Percentiles rank a stretch among this genome's conserved stretches.
phyloP scores from a whole-genome alignment of 331 rosid genomes.

The Arachis monticola region DNA sequence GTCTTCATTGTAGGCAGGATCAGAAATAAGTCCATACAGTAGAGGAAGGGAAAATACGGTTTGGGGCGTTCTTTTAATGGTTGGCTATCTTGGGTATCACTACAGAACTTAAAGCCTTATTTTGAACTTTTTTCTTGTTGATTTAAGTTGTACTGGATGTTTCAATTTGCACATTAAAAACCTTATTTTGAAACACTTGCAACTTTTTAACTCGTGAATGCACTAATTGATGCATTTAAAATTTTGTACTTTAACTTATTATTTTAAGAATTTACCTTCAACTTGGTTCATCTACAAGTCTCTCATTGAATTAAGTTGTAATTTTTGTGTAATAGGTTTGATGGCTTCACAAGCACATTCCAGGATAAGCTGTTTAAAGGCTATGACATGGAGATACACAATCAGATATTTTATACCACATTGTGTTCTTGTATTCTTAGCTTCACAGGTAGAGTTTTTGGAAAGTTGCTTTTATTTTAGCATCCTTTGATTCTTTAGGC shows the following conservation, averaged over 20 bases:
- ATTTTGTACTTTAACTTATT: slow-evolving; percentile 19
- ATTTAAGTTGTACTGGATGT: slow-evolving; percentile 25
- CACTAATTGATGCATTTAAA: not conserved
- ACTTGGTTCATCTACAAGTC: slow-evolving; percentile 17
- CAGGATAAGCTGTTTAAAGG: slow-evolving; percentile 96
- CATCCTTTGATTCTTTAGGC: slow-evolving; percentile 24
- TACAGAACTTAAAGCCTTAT: slow-evolving; percentile 28
- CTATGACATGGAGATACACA: slow-evolving; percentile 97
- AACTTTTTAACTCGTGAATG: slow-evolving; percentile 27
- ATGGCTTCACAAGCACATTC: slow-evolving; percentile 97
- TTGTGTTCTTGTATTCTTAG: slow-evolving; percentile 90
- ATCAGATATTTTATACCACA: slow-evolving; percentile 94
- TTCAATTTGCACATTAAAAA: slow-evolving; percentile 22
- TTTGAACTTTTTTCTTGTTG: slow-evolving; percentile 16
- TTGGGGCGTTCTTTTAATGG: slow-evolving; percentile 89
- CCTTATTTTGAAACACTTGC: slow-evolving; percentile 5
- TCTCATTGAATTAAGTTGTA: slow-evolving; percentile 30
- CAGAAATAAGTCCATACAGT: slow-evolving; percentile 74
- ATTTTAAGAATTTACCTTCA: slow-evolving; percentile 15
- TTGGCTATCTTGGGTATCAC: slow-evolving; percentile 93
- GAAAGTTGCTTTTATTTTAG: not conserved
- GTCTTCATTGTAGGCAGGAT: slow-evolving; percentile 74
- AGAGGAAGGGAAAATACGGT: slow-evolving; percentile 95
- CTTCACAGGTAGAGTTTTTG: slow-evolving; percentile 66
- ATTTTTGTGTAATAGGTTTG: slow-evolving; percentile 62